phyloP scores from a whole-genome alignment of 2,329 filamentous ascomycete genomes.

The Venturia carpophila region DNA sequence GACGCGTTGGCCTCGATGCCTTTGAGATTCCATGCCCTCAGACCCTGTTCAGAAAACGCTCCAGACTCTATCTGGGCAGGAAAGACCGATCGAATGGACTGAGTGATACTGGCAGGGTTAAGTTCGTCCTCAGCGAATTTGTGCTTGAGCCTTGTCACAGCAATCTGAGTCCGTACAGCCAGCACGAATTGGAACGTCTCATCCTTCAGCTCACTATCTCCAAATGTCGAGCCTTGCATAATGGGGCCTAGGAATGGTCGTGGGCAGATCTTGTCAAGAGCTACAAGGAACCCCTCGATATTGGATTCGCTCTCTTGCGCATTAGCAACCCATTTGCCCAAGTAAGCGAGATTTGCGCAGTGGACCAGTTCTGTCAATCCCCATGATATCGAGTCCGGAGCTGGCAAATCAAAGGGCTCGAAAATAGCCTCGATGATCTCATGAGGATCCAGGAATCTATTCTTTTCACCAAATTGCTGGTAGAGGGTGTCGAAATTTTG shows the following conservation, averaged over 20 bases:
- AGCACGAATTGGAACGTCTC: conserved; percentile 44
- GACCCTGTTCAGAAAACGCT: conserved; percentile 13
- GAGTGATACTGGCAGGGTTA: conserved; percentile 28
- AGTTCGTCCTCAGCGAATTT: conserved; percentile 29
- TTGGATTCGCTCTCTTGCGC: conserved; percentile 26
- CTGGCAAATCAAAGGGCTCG: conserved; percentile 24
- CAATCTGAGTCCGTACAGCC: conserved; percentile 48
- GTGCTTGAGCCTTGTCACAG: conserved; percentile 38
- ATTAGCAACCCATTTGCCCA: conserved; percentile 33
- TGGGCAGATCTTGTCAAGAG: conserved; percentile 32
- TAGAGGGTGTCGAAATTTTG: conserved; percentile 31
- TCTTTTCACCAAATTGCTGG: not conserved
- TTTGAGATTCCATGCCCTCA: conserved; percentile 31
- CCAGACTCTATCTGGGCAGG: conserved; percentile 24
- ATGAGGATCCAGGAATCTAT: conserved; percentile 35
- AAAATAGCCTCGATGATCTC: conserved; percentile 35
- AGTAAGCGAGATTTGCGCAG: conserved; percentile 37
- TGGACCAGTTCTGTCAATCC: conserved; percentile 37
- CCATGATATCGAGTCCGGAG: conserved; percentile 27
- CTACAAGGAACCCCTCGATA: conserved; percentile 27
- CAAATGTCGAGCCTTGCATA: conserved; percentile 23
- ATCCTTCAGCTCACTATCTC: conserved; percentile 35
- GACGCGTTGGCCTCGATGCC: conserved; percentile 34
- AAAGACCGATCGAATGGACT: conserved; percentile 37
- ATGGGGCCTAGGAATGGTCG: conserved; percentile 28